phyloP scores from a whole-genome alignment of 116 monocot genomes.

The Cymodocea nodosa region DNA sequence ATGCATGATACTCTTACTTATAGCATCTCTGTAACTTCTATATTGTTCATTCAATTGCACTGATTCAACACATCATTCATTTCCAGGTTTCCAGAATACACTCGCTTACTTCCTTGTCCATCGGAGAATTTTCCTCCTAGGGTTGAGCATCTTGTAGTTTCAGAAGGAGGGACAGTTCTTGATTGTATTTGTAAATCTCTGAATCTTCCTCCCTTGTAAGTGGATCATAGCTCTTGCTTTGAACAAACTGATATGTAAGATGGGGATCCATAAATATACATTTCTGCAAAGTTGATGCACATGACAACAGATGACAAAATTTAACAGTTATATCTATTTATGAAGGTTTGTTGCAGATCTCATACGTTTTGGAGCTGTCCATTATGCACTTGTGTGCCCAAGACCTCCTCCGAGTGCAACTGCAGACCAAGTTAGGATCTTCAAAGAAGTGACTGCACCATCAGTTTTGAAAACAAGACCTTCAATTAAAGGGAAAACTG shows the following conservation, averaged over 20 bases:
- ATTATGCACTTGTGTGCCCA: constrained; percentile 91
- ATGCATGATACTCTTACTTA: no score
- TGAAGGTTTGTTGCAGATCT: constrained; percentile 96
- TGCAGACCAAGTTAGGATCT: constrained; percentile 60
- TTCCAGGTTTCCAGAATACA: constrained; percentile 62
- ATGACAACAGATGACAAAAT: background rate
- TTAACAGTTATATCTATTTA: constrained; percentile 1
- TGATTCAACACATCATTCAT: background rate
- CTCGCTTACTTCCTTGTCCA: constrained; percentile 72
- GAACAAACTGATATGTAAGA: background rate
- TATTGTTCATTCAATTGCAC: no score
- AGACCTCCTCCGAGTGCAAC: constrained; percentile 80
- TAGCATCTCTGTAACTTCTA: no score
- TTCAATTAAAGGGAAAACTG: constrained; percentile 87
- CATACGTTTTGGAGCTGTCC: constrained; percentile 85
- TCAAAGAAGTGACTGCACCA: constrained; percentile 65
- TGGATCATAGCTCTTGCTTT: background rate
- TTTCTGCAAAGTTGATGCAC: background rate
- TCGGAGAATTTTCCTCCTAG: constrained; percentile 45
- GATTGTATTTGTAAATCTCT: constrained; percentile 65
- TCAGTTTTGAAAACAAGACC: constrained; percentile 57
- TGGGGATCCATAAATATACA: background rate
- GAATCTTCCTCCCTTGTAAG: constrained; percentile 86
- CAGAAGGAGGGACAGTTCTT: constrained; percentile 42
- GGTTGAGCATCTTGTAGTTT: constrained; percentile 81